Percentiles rank a stretch among this genome's conserved stretches.
Conservation (phyloP, 768 basidiomycete genomes). For the Lactarius deliciosus region DNA sequence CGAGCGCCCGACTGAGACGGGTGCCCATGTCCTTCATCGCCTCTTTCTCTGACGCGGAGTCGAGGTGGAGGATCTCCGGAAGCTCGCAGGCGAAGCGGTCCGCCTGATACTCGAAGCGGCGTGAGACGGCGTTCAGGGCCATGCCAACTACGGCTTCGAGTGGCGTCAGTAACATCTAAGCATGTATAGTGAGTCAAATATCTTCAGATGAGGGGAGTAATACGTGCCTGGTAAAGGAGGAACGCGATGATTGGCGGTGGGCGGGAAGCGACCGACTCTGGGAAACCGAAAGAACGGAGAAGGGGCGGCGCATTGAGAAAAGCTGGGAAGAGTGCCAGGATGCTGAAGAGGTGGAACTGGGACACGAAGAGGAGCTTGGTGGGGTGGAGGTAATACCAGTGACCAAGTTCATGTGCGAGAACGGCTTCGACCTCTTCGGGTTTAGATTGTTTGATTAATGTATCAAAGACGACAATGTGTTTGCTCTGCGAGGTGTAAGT, state of each 20-base stretch:
- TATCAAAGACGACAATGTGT: constrained; percentile 97
- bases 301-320: constrained; percentile 81
- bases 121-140: constrained; percentile 76
- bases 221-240: constrained; percentile 73
- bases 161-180: constrained; percentile 76
- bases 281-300: constrained; percentile 79
- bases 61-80: constrained; percentile 33
- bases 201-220: not conserved
- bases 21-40: constrained; percentile 85
- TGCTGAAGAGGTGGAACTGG: constrained; percentile 84
- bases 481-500: constrained; percentile 59
- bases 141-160: constrained; percentile 72
- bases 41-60: constrained; percentile 44
- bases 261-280: constrained; percentile 55
- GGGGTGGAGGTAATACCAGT: constrained; percentile 93
- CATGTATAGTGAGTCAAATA: not conserved
- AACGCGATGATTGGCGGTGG: constrained; percentile 86
- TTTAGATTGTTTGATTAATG: constrained; percentile 87
- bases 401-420: constrained; percentile 94
- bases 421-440: constrained; percentile 96
- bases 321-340: constrained; percentile 86
- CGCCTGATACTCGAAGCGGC: constrained; percentile 91
- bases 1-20: constrained; percentile 76
- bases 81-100: constrained; percentile 84
- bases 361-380: constrained; percentile 84